Evolutionary conservation across 75 land plant species (phyloP).

Genomic region (Picea glauca): DNA sequence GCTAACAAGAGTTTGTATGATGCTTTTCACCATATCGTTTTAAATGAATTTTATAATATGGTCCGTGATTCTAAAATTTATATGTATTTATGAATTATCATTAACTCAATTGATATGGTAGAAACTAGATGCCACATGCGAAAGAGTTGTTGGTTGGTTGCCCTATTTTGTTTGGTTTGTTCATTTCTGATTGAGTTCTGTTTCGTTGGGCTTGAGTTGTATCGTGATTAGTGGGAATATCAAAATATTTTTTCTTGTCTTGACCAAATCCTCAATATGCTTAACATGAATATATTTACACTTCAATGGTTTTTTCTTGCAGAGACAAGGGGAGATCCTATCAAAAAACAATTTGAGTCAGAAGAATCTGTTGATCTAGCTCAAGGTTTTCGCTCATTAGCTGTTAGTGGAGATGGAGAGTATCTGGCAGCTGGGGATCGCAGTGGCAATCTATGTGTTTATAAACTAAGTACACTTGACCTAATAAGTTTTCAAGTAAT

Average conservation of each 20-base stretch:
- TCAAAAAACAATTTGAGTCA: slow-evolving; percentile 13
- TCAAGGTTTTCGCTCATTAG: slow-evolving; percentile 64
- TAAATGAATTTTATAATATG: too few relatives aligned
- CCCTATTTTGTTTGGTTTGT: background rate
- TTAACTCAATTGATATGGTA: too few relatives aligned
- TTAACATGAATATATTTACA: too few relatives aligned
- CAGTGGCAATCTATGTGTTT: slow-evolving; percentile 63
- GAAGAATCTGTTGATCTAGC: slow-evolving; percentile 21
- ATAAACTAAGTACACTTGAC: slow-evolving; percentile 39
- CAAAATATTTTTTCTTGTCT: too few relatives aligned
- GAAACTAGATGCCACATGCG: too few relatives aligned
- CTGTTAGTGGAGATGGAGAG: slow-evolving; percentile 62
- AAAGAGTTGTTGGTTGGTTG: background rate
- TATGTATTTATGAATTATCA: too few relatives aligned
- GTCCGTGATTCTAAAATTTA: too few relatives aligned
- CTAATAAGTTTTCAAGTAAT: slow-evolving; percentile 51
- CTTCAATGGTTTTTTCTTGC: slow-evolving; percentile 8
- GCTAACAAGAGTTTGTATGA: too few relatives aligned
- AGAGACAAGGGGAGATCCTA: slow-evolving; percentile 36
- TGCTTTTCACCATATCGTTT: too few relatives aligned
- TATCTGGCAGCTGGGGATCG: slow-evolving; percentile 71
- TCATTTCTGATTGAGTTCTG: background rate
- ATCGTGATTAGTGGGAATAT: too few relatives aligned
- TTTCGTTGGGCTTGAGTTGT: too few relatives aligned
- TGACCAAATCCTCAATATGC: too few relatives aligned